Evolutionary conservation across 2,329 filamentous ascomycete species (phyloP).

Genomic region (Hypoxylon sp.): DNA sequence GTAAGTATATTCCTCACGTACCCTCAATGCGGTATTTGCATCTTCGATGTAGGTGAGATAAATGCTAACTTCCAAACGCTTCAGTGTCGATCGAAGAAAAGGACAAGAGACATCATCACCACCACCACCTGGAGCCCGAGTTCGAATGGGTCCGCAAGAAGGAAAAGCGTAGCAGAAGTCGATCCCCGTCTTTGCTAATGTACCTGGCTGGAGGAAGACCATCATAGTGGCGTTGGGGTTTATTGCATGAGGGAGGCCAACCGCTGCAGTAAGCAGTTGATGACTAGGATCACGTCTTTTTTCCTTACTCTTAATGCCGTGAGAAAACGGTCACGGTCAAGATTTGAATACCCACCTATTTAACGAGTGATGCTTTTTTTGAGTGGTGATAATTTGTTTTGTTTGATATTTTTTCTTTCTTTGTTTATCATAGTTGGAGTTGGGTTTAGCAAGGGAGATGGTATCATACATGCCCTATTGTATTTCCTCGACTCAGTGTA

Average conservation of each 20-base stretch:
- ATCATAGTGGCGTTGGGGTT: constrained; percentile 41
- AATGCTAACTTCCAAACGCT: constrained; percentile 11
- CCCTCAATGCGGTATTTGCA: background rate
- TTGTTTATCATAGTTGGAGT: too few species aligned
- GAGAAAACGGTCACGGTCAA: constrained; percentile 8
- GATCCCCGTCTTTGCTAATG: constrained; percentile 60
- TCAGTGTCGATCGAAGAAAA: constrained; percentile 53
- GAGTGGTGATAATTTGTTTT: too few species aligned
- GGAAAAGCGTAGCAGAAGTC: constrained; percentile 63
- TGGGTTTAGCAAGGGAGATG: constrained; percentile 15
- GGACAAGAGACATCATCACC: constrained; percentile 50
- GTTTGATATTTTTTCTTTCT: too few species aligned
- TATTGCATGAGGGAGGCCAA: background rate
- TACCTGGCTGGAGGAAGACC: constrained; percentile 64
- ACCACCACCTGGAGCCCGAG: constrained; percentile 54
- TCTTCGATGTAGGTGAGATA: background rate
- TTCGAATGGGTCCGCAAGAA: constrained; percentile 68
- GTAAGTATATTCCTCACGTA: constrained; percentile 20
- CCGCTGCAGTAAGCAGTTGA: constrained; percentile 4
- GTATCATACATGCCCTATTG: constrained; percentile 40
- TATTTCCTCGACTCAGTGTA: constrained; percentile 43
- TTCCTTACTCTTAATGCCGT: background rate
- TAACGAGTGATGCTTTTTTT: constrained; percentile 28
- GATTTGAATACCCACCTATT: constrained; percentile 20
- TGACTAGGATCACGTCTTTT: constrained; percentile 15